Evolutionary conservation across 257 asterid species (phyloP).

Genomic region (Nicotiana tomentosiformis): DNA sequence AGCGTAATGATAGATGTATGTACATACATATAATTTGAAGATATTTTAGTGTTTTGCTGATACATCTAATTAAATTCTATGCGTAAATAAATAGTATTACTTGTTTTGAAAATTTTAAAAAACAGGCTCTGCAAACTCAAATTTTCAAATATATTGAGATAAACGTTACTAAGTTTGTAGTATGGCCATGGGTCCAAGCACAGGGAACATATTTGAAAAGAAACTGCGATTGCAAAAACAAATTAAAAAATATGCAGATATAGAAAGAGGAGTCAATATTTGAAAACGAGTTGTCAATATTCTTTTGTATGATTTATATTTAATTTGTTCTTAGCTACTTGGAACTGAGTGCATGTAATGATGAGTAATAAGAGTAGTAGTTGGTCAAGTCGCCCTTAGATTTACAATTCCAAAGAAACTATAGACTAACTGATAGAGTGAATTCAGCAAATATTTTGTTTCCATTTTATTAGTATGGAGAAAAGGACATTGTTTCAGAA

Average conservation of each 20-base stretch:
- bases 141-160: too few relatives aligned
- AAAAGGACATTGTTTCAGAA: slow-evolving; percentile 25
- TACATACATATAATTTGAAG: background rate
- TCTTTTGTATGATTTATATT: background rate
- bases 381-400: slow-evolving; percentile 17
- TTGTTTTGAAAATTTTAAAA: too few relatives aligned
- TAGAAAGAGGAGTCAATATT: background rate
- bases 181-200: too few relatives aligned
- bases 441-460: slow-evolving; percentile 28
- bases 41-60: too few relatives aligned
- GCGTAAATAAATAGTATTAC: too few relatives aligned
- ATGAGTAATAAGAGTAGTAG: background rate
- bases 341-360: slow-evolving; percentile 17
- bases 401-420: slow-evolving; percentile 1
- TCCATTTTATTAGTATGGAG: slow-evolving; percentile 26
- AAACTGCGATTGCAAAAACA: too few relatives aligned
- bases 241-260: too few relatives aligned
- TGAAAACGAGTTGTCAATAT: background rate
- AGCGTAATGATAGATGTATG: background rate
- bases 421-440: slow-evolving; percentile 18
- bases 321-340: background rate
- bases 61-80: too few relatives aligned
- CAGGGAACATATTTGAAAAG: too few relatives aligned
- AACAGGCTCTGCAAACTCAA: too few relatives aligned
- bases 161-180: too few relatives aligned